Conservation (phyloP, 345 rosid genomes). For the Acer negundo region DNA sequence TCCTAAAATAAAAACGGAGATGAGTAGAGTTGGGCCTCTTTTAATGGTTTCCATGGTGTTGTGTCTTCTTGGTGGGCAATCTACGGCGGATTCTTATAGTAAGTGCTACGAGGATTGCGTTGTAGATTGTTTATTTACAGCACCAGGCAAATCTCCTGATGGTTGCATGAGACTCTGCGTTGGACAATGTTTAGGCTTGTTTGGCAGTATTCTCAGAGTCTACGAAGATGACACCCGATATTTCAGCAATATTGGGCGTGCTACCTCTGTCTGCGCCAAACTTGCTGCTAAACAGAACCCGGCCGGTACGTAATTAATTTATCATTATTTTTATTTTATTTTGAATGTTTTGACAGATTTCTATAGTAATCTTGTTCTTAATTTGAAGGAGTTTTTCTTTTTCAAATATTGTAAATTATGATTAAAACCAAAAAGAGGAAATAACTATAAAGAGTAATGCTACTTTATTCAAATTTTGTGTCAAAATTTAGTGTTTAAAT, state of each 20-base stretch:
- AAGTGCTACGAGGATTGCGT: slow-evolving; percentile 36
- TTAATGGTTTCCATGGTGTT: slow-evolving; percentile 25
- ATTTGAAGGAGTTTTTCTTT: too few species aligned
- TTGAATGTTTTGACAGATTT: too few species aligned
- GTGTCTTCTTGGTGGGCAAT: slow-evolving; percentile 22
- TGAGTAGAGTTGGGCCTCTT: background rate
- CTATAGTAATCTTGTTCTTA: too few species aligned
- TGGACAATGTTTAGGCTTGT: slow-evolving; percentile 30
- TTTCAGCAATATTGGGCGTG: slow-evolving; percentile 42
- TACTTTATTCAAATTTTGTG: too few species aligned
- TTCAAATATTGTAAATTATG: too few species aligned
- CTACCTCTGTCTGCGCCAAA: slow-evolving; percentile 30
- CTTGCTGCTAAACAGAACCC: slow-evolving; percentile 32
- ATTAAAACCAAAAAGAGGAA: too few species aligned
- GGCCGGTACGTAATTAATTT: slow-evolving; percentile 9
- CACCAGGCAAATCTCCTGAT: background rate
- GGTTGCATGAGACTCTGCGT: slow-evolving; percentile 19
- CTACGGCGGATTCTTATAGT: slow-evolving; percentile 14
- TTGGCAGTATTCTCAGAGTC: background rate
- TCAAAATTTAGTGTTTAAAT: too few species aligned
- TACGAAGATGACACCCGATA: background rate
- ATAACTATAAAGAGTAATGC: too few species aligned
- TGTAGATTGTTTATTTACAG: slow-evolving; percentile 17
- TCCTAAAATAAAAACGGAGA: background rate
- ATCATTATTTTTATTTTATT: too few species aligned